Conservation (phyloP, 495 filamentous ascomycete species). For the Annulohypoxylon stygium region DNA sequence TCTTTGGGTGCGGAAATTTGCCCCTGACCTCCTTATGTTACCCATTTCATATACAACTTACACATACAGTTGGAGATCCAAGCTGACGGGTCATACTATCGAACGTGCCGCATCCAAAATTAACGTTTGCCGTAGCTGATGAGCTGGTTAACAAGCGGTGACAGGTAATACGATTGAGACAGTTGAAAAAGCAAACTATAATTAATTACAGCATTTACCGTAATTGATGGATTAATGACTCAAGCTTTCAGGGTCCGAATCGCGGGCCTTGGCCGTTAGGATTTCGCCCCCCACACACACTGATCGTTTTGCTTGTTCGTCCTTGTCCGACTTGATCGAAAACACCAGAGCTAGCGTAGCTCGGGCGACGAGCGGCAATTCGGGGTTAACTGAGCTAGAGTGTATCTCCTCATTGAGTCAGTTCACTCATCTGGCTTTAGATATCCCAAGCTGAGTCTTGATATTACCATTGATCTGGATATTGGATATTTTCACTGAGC, state of each 20-base stretch:
- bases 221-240: conserved; percentile 46
- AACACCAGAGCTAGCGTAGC: conserved; percentile 14
- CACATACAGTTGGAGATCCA: not conserved
- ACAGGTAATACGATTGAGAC: conserved; percentile 20
- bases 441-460: conserved; percentile 12
- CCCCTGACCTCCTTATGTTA: conserved; percentile 1
- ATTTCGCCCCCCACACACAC: conserved; percentile 20
- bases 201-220: conserved; percentile 19
- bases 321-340: conserved; percentile 36
- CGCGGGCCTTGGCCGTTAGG: conserved; percentile 34
- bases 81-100: conserved; percentile 1
- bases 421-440: not conserved
- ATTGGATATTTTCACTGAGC: not conserved
- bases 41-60: not conserved
- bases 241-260: conserved; percentile 44
- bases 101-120: not conserved
- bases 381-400: conserved; percentile 23
- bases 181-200: conserved; percentile 20
- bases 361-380: conserved; percentile 38
- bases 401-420: conserved; percentile 31
- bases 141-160: not conserved
- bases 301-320: conserved; percentile 25
- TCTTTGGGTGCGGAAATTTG: not conserved
- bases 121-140: not conserved
- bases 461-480: not conserved